phyloP scores from a whole-genome alignment of 75 land plant genomes.

The Cunninghamia lanceolata region DNA sequence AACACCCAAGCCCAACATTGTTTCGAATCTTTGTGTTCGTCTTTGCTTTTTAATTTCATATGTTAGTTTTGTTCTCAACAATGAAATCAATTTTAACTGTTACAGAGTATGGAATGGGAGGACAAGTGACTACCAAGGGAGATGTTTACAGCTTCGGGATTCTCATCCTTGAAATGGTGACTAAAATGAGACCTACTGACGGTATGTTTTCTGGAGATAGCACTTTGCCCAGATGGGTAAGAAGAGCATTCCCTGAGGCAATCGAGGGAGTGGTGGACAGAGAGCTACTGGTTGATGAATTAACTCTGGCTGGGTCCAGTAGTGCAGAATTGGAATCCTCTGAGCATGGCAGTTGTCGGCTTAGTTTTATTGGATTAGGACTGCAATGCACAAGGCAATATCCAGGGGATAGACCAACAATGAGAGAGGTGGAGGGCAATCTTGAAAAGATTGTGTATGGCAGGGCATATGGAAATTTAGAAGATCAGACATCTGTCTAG shows the following conservation, averaged over 20 bases:
- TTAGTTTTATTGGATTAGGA: conserved; percentile 25
- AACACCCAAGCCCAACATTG: too few species aligned
- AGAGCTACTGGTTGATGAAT: conserved; percentile 21
- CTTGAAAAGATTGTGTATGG: too few species aligned
- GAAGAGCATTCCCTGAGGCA: not conserved
- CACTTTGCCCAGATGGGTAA: conserved; percentile 4
- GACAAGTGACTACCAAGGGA: conserved; percentile 21
- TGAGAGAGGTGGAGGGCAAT: too few species aligned
- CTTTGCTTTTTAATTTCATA: too few species aligned
- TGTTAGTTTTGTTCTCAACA: too few species aligned
- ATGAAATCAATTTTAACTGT: conserved; percentile 9
- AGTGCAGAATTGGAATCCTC: conserved; percentile 8
- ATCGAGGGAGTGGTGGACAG: not conserved
- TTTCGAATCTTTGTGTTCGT: too few species aligned
- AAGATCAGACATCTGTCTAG: too few species aligned
- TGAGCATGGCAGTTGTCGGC: conserved; percentile 32
- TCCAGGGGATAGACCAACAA: too few species aligned
- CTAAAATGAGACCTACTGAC: conserved; percentile 7
- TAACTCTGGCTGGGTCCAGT: conserved; percentile 14
- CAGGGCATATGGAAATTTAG: too few species aligned
- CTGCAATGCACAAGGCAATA: conserved; percentile 33
- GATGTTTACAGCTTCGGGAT: too few species aligned
- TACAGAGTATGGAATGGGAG: conserved; percentile 54
- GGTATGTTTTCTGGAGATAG: conserved; percentile 11
- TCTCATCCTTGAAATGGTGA: too few species aligned